phyloP scores from a whole-genome alignment of 1,139 yeast genomes.

The Lodderomyces pseudojiufengensis region DNA sequence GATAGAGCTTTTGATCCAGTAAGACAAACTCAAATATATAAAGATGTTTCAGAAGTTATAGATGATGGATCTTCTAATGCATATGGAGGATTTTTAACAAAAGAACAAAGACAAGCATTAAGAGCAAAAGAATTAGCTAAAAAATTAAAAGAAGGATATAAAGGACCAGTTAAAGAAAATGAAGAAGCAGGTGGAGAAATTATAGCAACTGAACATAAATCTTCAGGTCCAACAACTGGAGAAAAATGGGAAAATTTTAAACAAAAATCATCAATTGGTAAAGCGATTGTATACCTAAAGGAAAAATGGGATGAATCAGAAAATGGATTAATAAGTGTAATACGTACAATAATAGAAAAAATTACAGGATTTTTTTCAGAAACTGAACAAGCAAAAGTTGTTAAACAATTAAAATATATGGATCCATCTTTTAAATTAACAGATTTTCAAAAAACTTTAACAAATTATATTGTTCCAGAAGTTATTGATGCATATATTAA shows the following conservation, averaged over 20 bases:
- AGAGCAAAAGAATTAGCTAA: constrained; percentile 61
- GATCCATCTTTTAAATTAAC: constrained; percentile 87
- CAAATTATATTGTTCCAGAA: constrained; percentile 94
- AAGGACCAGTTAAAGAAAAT: constrained; percentile 70
- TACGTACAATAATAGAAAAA: constrained; percentile 78
- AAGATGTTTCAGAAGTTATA: constrained; percentile 82
- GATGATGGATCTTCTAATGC: constrained; percentile 87
- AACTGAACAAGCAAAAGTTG: constrained; percentile 91
- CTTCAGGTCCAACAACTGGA: constrained; percentile 65
- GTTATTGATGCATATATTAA: constrained; percentile 91
- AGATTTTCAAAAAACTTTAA: constrained; percentile 75
- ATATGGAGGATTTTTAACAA: constrained; percentile 90
- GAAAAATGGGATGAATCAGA: constrained; percentile 91
- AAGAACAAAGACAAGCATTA: constrained; percentile 74
- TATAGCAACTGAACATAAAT: constrained; percentile 78
- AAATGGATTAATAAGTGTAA: constrained; percentile 78
- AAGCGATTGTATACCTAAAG: constrained; percentile 56
- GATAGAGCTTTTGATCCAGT: constrained; percentile 94
- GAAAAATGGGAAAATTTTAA: constrained; percentile 70
- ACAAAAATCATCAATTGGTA: constrained; percentile 67
- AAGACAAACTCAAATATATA: constrained; percentile 83
- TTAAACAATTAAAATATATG: constrained; percentile 79
- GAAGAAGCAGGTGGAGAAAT: constrained; percentile 85
- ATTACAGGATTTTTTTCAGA: constrained; percentile 89
- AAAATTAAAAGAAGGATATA: constrained; percentile 51